phyloP scores from a whole-genome alignment of 768 basidiomycete species.

The Lentinula detonsa region DNA sequence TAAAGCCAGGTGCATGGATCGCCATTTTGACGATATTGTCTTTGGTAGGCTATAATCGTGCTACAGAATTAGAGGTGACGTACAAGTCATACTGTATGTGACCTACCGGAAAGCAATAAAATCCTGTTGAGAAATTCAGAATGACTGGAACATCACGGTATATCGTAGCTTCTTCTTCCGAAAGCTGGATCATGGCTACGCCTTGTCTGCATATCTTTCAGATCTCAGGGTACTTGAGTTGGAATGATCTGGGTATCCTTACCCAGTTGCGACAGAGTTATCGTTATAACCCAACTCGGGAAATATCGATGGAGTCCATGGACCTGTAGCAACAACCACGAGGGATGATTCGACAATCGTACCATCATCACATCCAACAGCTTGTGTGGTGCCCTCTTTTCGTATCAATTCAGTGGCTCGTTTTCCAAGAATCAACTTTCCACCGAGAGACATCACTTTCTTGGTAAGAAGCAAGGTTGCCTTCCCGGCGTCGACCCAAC shows the following conservation, averaged over 20 bases:
- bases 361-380: constrained; percentile 61
- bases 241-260: constrained; percentile 18
- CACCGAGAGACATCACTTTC: constrained; percentile 54
- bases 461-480: constrained; percentile 51
- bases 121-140: constrained; percentile 66
- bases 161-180: constrained; percentile 52
- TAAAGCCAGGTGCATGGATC: constrained; percentile 72
- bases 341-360: constrained; percentile 46
- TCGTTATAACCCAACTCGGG: constrained; percentile 46
- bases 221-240: background rate
- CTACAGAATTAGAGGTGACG: background rate
- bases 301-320: constrained; percentile 84
- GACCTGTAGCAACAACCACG: constrained; percentile 68
- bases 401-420: constrained; percentile 46
- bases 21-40: constrained; percentile 72
- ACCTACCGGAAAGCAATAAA: constrained; percentile 80
- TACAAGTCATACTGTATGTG: background rate
- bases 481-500: constrained; percentile 79
- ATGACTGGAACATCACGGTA: constrained; percentile 67
- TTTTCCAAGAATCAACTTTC: constrained; percentile 51
- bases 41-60: constrained; percentile 51
- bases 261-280: constrained; percentile 79
- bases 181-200: constrained; percentile 74
- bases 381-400: constrained; percentile 35
- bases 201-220: constrained; percentile 52